These are phyloP conservation scores for Nakazawaea anatomiae DNA, from an alignment of 805 yeast genomes.

Conservation along the genomic window DNA sequence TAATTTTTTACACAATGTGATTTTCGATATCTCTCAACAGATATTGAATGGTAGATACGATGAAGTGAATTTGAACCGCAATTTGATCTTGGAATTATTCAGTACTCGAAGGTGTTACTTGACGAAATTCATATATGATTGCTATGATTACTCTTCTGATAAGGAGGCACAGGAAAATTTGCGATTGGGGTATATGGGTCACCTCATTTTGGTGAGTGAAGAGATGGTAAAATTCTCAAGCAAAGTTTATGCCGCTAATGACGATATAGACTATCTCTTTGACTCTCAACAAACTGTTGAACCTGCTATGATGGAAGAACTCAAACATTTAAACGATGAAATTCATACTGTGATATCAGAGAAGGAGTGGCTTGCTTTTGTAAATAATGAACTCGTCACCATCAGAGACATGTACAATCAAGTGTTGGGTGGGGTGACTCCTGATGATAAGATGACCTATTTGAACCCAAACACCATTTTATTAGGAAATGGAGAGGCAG, in stretches of 20 bases:
- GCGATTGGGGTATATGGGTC: slow-evolving; percentile 57
- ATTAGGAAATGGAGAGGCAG: slow-evolving; percentile 33
- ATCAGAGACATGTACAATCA: slow-evolving; percentile 53
- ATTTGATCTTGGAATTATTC: slow-evolving; percentile 23
- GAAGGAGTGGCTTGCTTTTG: slow-evolving; percentile 42
- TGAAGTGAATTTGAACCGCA: slow-evolving; percentile 24
- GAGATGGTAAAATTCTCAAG: slow-evolving; percentile 49
- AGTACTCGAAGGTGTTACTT: slow-evolving; percentile 19
- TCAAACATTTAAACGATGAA: slow-evolving; percentile 1
- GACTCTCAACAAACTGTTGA: not conserved
- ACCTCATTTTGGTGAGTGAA: slow-evolving; percentile 49
- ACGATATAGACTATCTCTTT: slow-evolving; percentile 17
- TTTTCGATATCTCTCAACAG: slow-evolving; percentile 92
- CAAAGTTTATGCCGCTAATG: slow-evolving; percentile 22
- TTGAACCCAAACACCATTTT: slow-evolving; percentile 28
- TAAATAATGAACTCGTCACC: slow-evolving; percentile 40
- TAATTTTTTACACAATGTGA: slow-evolving; percentile 93
- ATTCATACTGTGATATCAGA: slow-evolving; percentile 9
- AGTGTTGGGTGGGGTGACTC: slow-evolving; percentile 44
- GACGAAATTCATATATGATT: slow-evolving; percentile 22
- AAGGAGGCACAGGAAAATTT: slow-evolving; percentile 31
- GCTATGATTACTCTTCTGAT: slow-evolving; percentile 22
- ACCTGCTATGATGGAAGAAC: not conserved
- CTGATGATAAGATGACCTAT: slow-evolving; percentile 34
- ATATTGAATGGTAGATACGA: slow-evolving; percentile 66